A percentile compares a stretch with the other conserved stretches of the same genome.
Evolutionary conservation across 2,329 filamentous ascomycete species (phyloP).

Genomic region (Ophiosphaerella narmari): DNA sequence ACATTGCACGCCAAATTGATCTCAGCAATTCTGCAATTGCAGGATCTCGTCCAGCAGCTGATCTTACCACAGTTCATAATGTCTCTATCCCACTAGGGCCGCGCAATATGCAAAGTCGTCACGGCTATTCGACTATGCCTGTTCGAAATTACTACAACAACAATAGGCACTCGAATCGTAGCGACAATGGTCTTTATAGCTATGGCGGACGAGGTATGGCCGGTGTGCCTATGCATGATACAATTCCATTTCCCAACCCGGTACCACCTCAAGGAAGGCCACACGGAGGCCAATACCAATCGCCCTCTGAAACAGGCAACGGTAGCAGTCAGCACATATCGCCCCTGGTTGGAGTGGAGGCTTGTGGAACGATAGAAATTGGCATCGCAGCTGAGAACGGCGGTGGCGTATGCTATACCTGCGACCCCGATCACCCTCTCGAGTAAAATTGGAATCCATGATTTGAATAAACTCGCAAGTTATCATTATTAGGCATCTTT

Average conservation of each 20-base stretch:
- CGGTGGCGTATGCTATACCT: slow-evolving; percentile 18
- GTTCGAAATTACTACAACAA: slow-evolving; percentile 4
- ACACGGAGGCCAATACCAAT: not conserved
- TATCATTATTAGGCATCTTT: too few relatives aligned
- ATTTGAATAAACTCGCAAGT: too few relatives aligned
- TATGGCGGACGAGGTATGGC: slow-evolving; percentile 14
- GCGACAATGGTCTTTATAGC: slow-evolving; percentile 32
- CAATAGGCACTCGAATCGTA: slow-evolving; percentile 3
- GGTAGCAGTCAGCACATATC: not conserved
- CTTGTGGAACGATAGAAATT: slow-evolving; percentile 23
- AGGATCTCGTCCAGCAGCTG: slow-evolving; percentile 3
- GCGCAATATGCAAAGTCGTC: not conserved
- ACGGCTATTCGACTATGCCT: slow-evolving; percentile 9
- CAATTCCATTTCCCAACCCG: slow-evolving; percentile 37
- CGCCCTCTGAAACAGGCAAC: slow-evolving; percentile 1
- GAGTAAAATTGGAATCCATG: not conserved
- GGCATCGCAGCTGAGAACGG: slow-evolving; percentile 20
- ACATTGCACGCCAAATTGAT: slow-evolving; percentile 15
- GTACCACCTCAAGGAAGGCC: slow-evolving; percentile 29
- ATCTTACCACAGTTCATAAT: slow-evolving; percentile 19
- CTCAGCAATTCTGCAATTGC: slow-evolving; percentile 5
- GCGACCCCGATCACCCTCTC: slow-evolving; percentile 16
- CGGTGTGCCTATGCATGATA: slow-evolving; percentile 38
- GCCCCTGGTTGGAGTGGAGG: not conserved
- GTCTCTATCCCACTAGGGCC: slow-evolving; percentile 5